phyloP scores from a whole-genome alignment of 2,329 filamentous ascomycete species.

The Claviceps spartinae region DNA sequence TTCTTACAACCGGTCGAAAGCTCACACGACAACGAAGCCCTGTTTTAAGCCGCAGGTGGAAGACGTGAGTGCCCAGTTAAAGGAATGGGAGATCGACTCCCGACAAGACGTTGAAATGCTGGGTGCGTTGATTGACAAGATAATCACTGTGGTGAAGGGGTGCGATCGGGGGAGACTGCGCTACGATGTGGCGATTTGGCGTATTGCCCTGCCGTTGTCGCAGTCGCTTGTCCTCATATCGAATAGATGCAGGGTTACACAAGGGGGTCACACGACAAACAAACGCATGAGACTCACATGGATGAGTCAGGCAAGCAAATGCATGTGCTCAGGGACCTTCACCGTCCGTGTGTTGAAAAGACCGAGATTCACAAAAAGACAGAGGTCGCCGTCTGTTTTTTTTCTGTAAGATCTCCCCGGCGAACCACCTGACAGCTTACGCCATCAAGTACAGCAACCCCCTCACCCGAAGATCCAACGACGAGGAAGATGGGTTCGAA shows the following conservation, averaged over 20 bases:
- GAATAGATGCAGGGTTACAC: no score
- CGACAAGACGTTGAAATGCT: slow-evolving; percentile 17
- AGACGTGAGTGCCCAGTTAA: slow-evolving; percentile 19
- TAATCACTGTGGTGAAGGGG: neutral
- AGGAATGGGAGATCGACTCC: slow-evolving; percentile 22
- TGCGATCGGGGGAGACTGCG: neutral
- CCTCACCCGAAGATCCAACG: neutral
- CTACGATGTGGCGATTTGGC: neutral
- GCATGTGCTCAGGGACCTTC: no score
- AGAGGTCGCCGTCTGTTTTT: neutral
- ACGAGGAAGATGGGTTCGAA: neutral
- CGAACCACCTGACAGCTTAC: neutral
- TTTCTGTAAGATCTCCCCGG: neutral
- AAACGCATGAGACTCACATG: no score
- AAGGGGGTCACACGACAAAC: no score
- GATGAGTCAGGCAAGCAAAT: no score
- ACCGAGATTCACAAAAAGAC: no score
- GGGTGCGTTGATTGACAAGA: slow-evolving; percentile 17
- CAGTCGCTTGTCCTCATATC: no score
- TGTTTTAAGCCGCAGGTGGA: slow-evolving; percentile 12
- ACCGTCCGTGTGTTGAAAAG: no score
- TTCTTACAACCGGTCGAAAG: no score
- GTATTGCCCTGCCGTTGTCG: no score
- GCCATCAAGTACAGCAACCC: no score
- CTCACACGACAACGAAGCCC: no score